Conservation (phyloP, 2,329 filamentous ascomycete species). For the Rhinocladiella similis region DNA sequence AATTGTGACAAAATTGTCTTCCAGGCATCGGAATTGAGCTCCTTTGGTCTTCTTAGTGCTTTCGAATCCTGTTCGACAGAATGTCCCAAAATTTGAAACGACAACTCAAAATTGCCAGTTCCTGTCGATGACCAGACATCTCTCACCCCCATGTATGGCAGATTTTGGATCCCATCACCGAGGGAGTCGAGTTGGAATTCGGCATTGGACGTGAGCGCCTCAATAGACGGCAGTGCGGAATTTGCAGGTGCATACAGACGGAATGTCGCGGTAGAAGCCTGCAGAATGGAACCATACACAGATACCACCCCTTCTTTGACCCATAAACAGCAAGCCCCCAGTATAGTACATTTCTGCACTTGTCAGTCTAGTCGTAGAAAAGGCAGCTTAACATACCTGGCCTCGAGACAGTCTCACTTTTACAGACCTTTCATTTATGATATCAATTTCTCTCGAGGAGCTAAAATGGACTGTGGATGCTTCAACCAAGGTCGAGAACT, state of each 20-base stretch:
- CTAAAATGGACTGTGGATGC: constrained; percentile 24
- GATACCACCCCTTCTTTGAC: constrained; percentile 57
- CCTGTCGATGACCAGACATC: constrained; percentile 15
- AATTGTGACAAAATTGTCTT: constrained; percentile 6
- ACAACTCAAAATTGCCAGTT: neutral
- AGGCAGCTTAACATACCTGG: constrained; percentile 15
- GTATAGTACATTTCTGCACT: constrained; percentile 41
- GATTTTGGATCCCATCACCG: constrained; percentile 9
- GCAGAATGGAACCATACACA: constrained; percentile 59
- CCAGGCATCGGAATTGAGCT: constrained; percentile 14
- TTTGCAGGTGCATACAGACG: constrained; percentile 58
- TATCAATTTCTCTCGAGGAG: constrained; percentile 22
- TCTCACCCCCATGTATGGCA: constrained; percentile 13
- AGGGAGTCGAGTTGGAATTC: constrained; percentile 23
- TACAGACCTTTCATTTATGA: constrained; percentile 14
- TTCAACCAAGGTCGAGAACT: constrained; percentile 23
- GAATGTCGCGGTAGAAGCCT: constrained; percentile 44
- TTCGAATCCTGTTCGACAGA: constrained; percentile 20
- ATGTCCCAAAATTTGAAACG: constrained; percentile 23
- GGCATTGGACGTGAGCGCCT: constrained; percentile 24
- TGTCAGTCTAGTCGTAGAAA: constrained; percentile 1
- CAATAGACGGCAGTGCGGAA: constrained; percentile 57
- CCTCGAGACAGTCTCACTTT: constrained; percentile 25
- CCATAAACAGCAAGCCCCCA: constrained; percentile 60
- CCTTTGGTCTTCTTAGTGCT: constrained; percentile 11